Base-by-base conservation (phyloP, 305 asterid species). In the Striga hermonthica region DNA sequence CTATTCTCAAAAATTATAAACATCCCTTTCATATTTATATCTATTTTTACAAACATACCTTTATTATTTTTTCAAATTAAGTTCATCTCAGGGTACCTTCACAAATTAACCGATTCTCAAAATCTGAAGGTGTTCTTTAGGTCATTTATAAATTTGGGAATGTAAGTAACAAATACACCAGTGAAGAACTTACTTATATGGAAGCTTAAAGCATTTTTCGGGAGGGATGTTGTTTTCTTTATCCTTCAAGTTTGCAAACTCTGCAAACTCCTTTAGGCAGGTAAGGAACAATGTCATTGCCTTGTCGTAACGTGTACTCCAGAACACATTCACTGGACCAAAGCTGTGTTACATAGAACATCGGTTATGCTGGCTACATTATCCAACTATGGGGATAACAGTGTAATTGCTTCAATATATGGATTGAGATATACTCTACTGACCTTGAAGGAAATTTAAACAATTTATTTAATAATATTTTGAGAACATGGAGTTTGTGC, bases 221-320 rank as follows among this genome's bases (percentile, higher is more conserved):
- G 85, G 84, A 73, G 93, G 95, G 64, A 90, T 81, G 75, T 90
- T 85, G 78, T 86, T 94, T 77, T 88, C 96, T 73, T 84, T 84
- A 78, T 94, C 99, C 79, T 85, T 94, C 31, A 76, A 79, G 86
- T 85, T 83, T 70, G 99, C 97, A 74, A 90, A 94, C 73, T 94
- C 96, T 0, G 99, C 91, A 64, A 94, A 94, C 63, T 94, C 99
- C 90, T 94, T 94, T 8, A 94, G 85, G 86, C 96, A 94, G 70
- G 87, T 83, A 68, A 94, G 78, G 86, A 77, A 94, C 74, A 94
- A 72, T 37, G 96, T 84, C 99, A 94, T 90, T 60, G 97, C 99
- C 80, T 94, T 94, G 80, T 90, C 99, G 66, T 90, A 94, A 47
- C 96, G 99, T 47, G 97, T 88, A 85, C 99, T 94, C 99, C 99